Evolutionary conservation across 2,329 filamentous ascomycete genomes (phyloP), one percentile per base, ranked within the genome.

Genomic region (Aureobasidium sp.): DNA sequence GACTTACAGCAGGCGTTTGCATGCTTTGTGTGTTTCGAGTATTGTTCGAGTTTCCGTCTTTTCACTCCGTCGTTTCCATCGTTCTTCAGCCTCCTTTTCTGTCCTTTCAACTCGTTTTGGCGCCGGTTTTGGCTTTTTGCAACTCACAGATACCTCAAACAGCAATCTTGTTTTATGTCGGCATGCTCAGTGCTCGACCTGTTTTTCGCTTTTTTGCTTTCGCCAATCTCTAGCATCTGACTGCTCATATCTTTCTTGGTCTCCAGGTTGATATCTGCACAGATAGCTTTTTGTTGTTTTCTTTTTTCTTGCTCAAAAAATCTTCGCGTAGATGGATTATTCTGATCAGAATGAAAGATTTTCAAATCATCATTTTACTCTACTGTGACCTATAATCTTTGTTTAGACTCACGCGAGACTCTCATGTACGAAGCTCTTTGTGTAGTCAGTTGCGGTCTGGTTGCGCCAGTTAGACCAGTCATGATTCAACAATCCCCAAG

Each of bases 401-500:
- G 12, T 10, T 20, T 20, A 15, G 26, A 10, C 20, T 29, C 17
- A 52, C 5, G n/a, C 34, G 15, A 62, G 36, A n/a, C 51, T 62
- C 23, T 48, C 26, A 10, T 52, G 2, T 15, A 42, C 60, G 47
- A 62, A 62, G 34, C 32, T 32, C 60, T 62, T 62, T 7, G 60
- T 62, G 60, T 56, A 62, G 29, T 57, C 41, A 15, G 27, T 12
- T 10, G 51, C 50, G 12, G 46, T 46, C 39, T 56, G 47, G 13
- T 42, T 56, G n/a, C 60, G 60, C 60, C 60, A 62, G 23, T 67
- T 73, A 3, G 76, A 79, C 82, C 82, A 85, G 63, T 84, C 78
- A 48, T 81, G 79, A 41, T 75, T 81, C 62, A 82, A 69, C 62
- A 84, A 68, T 1, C 83, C 71, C 82, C 83, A 87, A 0, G 73